Base-by-base conservation (phyloP, 1,284 basidiomycete genomes). In the Anthracocystis setariae region DNA sequence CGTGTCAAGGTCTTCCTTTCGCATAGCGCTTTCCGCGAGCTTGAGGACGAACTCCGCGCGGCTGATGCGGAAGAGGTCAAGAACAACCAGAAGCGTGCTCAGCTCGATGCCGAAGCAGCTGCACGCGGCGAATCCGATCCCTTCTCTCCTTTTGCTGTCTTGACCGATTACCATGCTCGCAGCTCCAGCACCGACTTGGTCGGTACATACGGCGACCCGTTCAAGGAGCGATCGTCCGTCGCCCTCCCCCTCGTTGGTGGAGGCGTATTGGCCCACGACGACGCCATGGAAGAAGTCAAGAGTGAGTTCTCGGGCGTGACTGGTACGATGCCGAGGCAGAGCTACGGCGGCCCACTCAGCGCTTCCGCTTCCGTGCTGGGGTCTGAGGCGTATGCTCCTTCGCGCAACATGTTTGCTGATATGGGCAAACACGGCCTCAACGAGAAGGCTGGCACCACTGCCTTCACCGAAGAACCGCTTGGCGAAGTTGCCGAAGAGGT, bases 381-480 rank as follows among this genome's bases (percentile, higher is more conserved):
- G 7, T 77, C 78, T 13, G 78, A 79, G 43, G 69, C 68, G 1
- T 98, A 97, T 77, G 93, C 93, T 0, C 94, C 93, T 0, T 94
- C 92, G 0, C 86, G 92, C 20, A 95, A 96, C 78, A 95, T 97
- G 92, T 97, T 97, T 87, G 64, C 75, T 13, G 90, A 89, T 80
- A 88, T 89, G 72, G 89, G 87, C n/a, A 81, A 90, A 27, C 73
- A 70, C 25, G 85, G 87, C 32, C 62, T 76, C 24, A 77, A 82
- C 67, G 83, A 84, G 53, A 77, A 77, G 47, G 72, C 67, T 12
- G 65, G 51, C 18, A 61, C 66, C 7, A 53, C 73, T 23, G 64
- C 67, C n/a, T 74, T 74, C 59, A 66, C 64, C 38, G 70, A 70
- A 9, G 75, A 74, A 38, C 73, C 73, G 21, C 50, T 52, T 3